Conservation (phyloP, 495 filamentous ascomycete genomes). For the Penicillium longicatenatum region DNA sequence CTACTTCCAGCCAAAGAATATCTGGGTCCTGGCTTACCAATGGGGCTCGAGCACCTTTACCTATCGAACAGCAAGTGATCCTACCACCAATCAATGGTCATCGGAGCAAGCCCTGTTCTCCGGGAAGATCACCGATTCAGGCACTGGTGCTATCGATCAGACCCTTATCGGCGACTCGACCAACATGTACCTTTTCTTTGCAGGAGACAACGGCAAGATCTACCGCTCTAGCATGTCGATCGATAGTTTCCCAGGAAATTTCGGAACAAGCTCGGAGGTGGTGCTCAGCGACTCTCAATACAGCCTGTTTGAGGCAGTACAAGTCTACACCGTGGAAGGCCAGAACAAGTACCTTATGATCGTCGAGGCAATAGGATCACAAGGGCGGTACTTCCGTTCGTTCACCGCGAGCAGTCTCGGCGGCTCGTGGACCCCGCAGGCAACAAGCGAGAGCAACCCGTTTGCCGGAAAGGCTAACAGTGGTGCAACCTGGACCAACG, state of each 20-base stretch:
- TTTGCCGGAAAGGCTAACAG: constrained; percentile 66
- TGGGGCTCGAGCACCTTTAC: constrained; percentile 60
- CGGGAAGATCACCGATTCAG: constrained; percentile 51
- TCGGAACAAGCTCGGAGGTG: not conserved
- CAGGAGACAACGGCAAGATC: not conserved
- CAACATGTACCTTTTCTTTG: constrained; percentile 11
- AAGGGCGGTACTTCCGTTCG: constrained; percentile 65
- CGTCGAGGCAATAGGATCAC: constrained; percentile 58
- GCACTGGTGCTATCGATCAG: constrained; percentile 59
- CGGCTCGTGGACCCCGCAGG: constrained; percentile 57
- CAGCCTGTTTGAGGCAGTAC: not conserved
- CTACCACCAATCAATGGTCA: constrained; percentile 59
- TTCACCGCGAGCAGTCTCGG: constrained; percentile 56
- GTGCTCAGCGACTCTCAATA: not conserved
- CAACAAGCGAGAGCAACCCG: constrained; percentile 50
- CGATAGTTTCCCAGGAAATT: not conserved
- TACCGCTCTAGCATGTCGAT: not conserved
- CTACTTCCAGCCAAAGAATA: constrained; percentile 59
- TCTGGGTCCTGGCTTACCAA: constrained; percentile 64
- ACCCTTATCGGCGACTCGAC: constrained; percentile 11
- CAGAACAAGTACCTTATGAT: constrained; percentile 62
- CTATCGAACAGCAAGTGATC: constrained; percentile 60
- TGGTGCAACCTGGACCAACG: constrained; percentile 62
- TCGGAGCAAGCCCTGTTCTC: constrained; percentile 54
- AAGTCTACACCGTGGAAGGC: constrained; percentile 34